Base-by-base conservation (phyloP, 768 basidiomycete species). In the Psilocybe cyanescens region DNA sequence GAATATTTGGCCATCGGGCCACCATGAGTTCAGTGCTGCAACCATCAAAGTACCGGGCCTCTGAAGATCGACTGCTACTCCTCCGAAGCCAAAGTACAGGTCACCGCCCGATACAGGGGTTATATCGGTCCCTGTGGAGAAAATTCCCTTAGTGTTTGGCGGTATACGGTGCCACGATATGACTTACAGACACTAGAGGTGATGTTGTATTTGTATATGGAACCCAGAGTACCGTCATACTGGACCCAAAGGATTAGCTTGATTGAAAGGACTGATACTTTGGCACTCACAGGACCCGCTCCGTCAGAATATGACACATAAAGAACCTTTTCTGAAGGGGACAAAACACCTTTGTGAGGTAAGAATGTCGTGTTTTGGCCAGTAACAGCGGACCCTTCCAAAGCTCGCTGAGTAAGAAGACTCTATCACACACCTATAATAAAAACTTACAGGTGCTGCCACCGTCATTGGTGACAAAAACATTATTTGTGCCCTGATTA, bases 1-100 rank as follows among this genome's bases (percentile, higher is more conserved):
- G 76, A 80, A 88, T 14, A 88, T 87, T 61, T 87, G 85, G 14
- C 86, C 87, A 65, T 89, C 86, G 2, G 86, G 87, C 80, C 79
- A 85, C 85, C 86, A 86, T 17, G 80, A 82, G 66, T 86, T 87
- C 44, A 88, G 79, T 1, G 86, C 85, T 47, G 87, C 86, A 9
- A 87, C 86, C 88, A 89, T 88, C 65, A 89, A 71, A 9, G 85
- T 88, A 0, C 87, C 87, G 17, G 86, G 85, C 53, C 75, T 80
- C 64, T 86, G 84, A 9, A 81, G 64, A 64, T 90, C 88, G 50
- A 90, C 81, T 4, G 85, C 77, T 2, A 88, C 73, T 33, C 86
- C 86, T 47, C 86, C 86, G 61, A 88, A 88, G 4, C 87, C 86
- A 65, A 86, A 87, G 67, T 82, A 84, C 28, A 87, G 78, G 60